A percentile compares a stretch with the other conserved stretches of the same genome.
These are phyloP conservation scores for Trametes elegans DNA, from an alignment of 768 basidiomycete species.

Conservation along the genomic window DNA sequence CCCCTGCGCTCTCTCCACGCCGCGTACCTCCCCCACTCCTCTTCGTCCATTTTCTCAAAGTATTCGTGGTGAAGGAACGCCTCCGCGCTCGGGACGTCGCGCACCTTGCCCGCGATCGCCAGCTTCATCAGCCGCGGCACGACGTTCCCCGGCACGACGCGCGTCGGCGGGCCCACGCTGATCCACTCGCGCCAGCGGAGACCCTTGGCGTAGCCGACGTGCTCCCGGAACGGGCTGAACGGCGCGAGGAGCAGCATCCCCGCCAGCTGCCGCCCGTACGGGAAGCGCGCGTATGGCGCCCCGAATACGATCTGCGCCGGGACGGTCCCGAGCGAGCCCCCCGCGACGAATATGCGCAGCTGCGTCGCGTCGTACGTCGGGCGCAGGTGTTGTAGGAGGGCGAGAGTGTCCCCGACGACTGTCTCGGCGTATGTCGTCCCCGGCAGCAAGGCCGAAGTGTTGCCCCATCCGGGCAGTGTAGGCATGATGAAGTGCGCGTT, in stretches of 20 bases:
- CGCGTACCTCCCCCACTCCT: conserved; percentile 32
- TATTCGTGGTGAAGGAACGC: conserved; percentile 36
- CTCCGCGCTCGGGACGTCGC: conserved; percentile 40
- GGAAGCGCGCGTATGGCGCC: conserved; percentile 48
- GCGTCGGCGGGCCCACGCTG: conserved; percentile 42
- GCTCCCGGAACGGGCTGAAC: conserved; percentile 44
- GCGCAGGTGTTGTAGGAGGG: conserved; percentile 50
- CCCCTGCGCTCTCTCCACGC: conserved; percentile 43
- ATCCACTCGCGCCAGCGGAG: conserved; percentile 50
- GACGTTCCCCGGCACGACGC: conserved; percentile 41
- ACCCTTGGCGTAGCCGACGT: conserved; percentile 43
- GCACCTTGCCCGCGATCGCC: conserved; percentile 35
- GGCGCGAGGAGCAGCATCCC: conserved; percentile 49
- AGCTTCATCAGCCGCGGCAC: conserved; percentile 33
- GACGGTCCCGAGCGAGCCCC: conserved; percentile 53
- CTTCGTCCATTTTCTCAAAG: conserved; percentile 42
- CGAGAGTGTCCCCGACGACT: conserved; percentile 43
- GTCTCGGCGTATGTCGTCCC: conserved; percentile 38
- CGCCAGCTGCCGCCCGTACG: conserved; percentile 43
- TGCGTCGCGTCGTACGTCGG: conserved; percentile 31
- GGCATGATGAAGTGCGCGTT: conserved; percentile 47
- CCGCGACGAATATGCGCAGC: conserved; percentile 49
- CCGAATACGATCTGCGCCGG: conserved; percentile 58
- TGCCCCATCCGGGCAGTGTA: conserved; percentile 60
- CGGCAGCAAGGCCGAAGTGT: conserved; percentile 41